A percentile compares a stretch with the other conserved stretches of the same genome.
These are phyloP conservation scores for Phytophthora pisi DNA, from an alignment of 352 stramenopile genomes.

Conservation along the genomic window DNA sequence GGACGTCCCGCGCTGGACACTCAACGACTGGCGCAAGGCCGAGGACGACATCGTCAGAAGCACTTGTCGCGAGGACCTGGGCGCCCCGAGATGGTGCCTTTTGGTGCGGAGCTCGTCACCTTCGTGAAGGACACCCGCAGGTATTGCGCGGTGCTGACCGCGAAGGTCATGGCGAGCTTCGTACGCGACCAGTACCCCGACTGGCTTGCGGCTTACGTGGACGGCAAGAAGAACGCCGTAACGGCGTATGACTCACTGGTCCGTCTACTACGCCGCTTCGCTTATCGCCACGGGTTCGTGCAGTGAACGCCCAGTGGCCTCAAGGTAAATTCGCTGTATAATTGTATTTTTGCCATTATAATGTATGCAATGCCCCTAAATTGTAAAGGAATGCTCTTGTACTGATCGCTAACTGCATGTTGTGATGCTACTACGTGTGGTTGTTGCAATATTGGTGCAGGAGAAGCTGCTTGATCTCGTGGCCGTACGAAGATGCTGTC, in stretches of 20 bases:
- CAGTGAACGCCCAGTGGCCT: not conserved
- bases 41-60: not conserved
- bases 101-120: not conserved
- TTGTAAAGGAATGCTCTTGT: too few relatives aligned
- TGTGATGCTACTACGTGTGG: too few relatives aligned
- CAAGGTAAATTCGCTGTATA: not conserved
- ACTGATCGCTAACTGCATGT: too few relatives aligned
- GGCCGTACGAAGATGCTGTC: too few relatives aligned
- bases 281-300: not conserved
- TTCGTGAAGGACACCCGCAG: slow-evolving; percentile 8
- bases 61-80: not conserved
- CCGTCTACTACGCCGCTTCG: not conserved
- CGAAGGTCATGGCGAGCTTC: not conserved
- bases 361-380: too few relatives aligned
- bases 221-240: not conserved
- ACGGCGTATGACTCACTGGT: not conserved
- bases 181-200: not conserved
- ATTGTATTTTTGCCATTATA: too few relatives aligned
- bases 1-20: not conserved
- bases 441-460: too few relatives aligned
- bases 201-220: not conserved
- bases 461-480: too few relatives aligned
- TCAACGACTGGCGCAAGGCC: not conserved
- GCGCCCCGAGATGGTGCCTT: not conserved
- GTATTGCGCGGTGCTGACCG: not conserved